Percentiles rank a stretch among this genome's conserved stretches.
phyloP scores from a whole-genome alignment of 768 basidiomycete species.

The Tylopilus felleus region DNA sequence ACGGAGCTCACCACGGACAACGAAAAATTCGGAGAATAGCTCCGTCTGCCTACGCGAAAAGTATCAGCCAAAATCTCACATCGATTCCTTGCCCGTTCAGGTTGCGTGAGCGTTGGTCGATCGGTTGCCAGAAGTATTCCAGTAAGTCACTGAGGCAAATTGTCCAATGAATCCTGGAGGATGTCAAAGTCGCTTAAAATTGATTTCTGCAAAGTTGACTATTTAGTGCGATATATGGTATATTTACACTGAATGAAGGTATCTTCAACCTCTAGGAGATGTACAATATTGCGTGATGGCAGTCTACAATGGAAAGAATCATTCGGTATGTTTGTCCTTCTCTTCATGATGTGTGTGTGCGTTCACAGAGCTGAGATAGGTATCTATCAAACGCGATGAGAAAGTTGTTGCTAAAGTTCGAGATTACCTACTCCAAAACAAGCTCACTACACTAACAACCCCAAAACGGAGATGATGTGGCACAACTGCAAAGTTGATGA shows the following conservation, averaged over 20 bases:
- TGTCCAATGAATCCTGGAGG: neutral
- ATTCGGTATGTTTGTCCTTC: neutral
- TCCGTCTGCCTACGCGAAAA: neutral
- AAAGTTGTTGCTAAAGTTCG: neutral
- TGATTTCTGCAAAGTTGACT: neutral
- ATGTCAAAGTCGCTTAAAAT: neutral
- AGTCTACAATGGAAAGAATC: neutral
- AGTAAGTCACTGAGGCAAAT: neutral
- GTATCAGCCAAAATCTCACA: neutral
- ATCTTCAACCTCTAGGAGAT: constrained; percentile 13
- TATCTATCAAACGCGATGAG: constrained; percentile 38
- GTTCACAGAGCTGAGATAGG: constrained; percentile 60
- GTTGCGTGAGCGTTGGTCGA: neutral
- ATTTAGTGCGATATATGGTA: neutral
- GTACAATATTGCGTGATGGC: neutral
- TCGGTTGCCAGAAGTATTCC: neutral
- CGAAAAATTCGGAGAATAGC: neutral
- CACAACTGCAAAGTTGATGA: constrained; percentile 74
- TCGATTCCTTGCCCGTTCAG: too few relatives aligned
- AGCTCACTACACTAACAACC: constrained; percentile 69
- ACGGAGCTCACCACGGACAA: neutral
- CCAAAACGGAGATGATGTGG: constrained; percentile 77
- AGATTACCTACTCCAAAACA: constrained; percentile 72
- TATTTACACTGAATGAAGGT: constrained; percentile 10
- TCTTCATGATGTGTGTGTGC: constrained; percentile 23